Conservation (phyloP, 176 grass and related monocot species). For the Oryza officinalis region DNA sequence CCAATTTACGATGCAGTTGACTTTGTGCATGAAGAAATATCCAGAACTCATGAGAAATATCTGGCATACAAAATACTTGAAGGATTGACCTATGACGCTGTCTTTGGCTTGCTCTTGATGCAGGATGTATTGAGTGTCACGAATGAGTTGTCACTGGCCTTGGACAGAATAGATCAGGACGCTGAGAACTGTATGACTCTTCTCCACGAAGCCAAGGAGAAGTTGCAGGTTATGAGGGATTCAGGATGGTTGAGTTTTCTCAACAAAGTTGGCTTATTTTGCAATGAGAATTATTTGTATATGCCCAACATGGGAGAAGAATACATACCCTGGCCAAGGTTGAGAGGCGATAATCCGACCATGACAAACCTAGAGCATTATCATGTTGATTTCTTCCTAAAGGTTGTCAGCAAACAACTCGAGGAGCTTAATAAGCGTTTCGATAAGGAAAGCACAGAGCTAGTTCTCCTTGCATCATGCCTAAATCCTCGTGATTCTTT, state of each 20-base stretch:
- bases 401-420: too few species aligned
- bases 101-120: slow-evolving; percentile 34
- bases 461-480: slow-evolving; percentile 15
- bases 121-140: slow-evolving; percentile 25
- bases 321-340: too few species aligned
- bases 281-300: too few species aligned
- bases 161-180: slow-evolving; percentile 11
- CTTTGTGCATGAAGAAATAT: not conserved
- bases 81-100: slow-evolving; percentile 19
- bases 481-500: slow-evolving; percentile 33
- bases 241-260: slow-evolving; percentile 32
- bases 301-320: too few species aligned
- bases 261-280: slow-evolving; percentile 11
- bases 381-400: too few species aligned
- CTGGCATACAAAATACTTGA: slow-evolving; percentile 21
- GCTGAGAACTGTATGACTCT: slow-evolving; percentile 19
- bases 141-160: slow-evolving; percentile 34
- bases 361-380: too few species aligned
- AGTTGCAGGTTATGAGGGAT: slow-evolving; percentile 31
- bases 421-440: slow-evolving; percentile 16
- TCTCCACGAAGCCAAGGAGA: slow-evolving; percentile 19
- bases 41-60: slow-evolving; percentile 4
- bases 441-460: not conserved
- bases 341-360: too few species aligned
- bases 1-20: slow-evolving; percentile 22